A percentile compares a stretch with the other conserved stretches of the same genome.
These are phyloP conservation scores for Candida sp. DNA, from an alignment of 1,139 yeast genomes.

Conservation along the genomic window DNA sequence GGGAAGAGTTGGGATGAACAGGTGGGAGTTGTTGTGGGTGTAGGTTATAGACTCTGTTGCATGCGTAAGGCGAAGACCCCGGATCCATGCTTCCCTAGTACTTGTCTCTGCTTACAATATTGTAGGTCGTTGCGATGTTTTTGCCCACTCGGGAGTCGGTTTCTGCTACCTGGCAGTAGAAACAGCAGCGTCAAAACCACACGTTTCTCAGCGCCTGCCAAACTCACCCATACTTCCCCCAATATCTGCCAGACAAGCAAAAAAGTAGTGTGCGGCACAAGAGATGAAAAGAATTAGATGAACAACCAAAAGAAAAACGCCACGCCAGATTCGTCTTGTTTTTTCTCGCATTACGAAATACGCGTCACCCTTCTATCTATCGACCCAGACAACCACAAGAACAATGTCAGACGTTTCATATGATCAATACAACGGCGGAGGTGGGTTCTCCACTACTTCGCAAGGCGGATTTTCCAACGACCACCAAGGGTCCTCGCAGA, in stretches of 20 bases:
- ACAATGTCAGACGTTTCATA: conserved; percentile 24
- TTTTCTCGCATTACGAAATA: neutral
- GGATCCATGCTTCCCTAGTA: too few species aligned
- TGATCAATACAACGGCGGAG: conserved; percentile 26
- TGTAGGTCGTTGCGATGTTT: too few species aligned
- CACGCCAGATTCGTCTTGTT: neutral
- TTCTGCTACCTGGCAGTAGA: neutral
- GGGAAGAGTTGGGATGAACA: too few species aligned
- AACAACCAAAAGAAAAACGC: conserved; percentile 3
- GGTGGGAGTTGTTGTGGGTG: too few species aligned
- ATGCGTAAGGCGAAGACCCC: too few species aligned
- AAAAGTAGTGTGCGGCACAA: neutral
- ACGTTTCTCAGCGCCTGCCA: neutral
- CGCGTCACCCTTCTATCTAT: neutral
- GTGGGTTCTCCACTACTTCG: conserved; percentile 30
- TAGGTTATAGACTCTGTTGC: too few species aligned
- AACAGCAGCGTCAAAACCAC: neutral
- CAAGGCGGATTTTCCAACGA: conserved; percentile 39
- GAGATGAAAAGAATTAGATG: neutral
- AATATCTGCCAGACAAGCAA: neutral
- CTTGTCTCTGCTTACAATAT: too few species aligned
- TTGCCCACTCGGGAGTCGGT: too few species aligned
- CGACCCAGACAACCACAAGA: neutral
- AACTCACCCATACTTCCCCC: neutral
- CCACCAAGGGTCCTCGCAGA: conserved; percentile 29